Evolutionary conservation across 257 asterid genomes (phyloP), one percentile per base, ranked within the genome.

Genomic region (Plantago elongata): DNA sequence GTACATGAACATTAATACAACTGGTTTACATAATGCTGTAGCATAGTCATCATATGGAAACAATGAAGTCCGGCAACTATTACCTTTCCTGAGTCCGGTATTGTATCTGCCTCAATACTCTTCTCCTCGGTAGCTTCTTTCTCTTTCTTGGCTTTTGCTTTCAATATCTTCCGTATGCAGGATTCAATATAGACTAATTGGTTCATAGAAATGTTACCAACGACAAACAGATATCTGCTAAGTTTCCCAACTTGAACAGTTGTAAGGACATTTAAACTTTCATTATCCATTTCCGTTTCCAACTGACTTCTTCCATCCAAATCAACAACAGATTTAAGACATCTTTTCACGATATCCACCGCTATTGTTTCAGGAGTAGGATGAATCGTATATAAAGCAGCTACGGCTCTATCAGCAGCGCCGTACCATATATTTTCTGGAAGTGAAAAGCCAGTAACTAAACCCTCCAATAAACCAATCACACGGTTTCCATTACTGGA

Each of bases 151-250:
- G 83, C 77, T 63, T 78, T 89, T 51, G 79, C 92, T 80, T 83
- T 92, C 78, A 77, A 96, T 76, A 89, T 71, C 81, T 79, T 89
- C 74, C 92, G 75, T 22, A 84, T 67, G 66, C 79, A 76, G 66
- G 89, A 75, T 72, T 92, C 99, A 16, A 87, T 84, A 73, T 83
- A 81, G 65, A 86, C 85, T 77, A 92, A 72, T 54, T 92, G 99
- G 76, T 87, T 84, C 99, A 92, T 83, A 64, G 99, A 96, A 17
- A 92, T 88, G 75, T 89, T 88, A 77, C 96, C 83, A 17, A 81
- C 80, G 54, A 89, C 77, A 66, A 89, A 92, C 37, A 92, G 75
- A 64, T 48, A 83, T 78, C 97, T 76, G 73, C 89, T 82, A 57
- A 92, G 88, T 65, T 79, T 83, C 22, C 84, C 61, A 61, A 83